Evolutionary conservation across 257 asterid species (phyloP).

Genomic region (Solanum okadae): DNA sequence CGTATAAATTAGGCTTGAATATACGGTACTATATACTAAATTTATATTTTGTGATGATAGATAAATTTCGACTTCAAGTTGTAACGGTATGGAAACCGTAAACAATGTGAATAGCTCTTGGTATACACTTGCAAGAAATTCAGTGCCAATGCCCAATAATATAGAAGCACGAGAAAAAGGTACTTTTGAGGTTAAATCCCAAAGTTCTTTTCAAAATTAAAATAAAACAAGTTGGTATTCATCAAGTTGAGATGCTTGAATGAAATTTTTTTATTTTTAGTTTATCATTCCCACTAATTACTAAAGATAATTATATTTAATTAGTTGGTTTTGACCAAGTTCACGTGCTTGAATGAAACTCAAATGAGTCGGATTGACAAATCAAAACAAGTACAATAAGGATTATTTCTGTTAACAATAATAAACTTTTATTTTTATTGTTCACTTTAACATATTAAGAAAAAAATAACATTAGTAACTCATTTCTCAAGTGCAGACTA

Average conservation of each 20-base stretch:
- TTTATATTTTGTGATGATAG: not conserved
- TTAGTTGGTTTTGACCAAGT: not conserved
- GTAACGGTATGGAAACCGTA: not conserved
- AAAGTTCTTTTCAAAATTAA: not conserved
- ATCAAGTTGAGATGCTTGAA: not conserved
- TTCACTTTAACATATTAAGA: not conserved
- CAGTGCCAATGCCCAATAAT: slow-evolving; percentile 16
- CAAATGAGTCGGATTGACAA: not conserved
- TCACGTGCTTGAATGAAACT: not conserved
- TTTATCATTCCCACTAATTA: not conserved
- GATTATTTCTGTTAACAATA: no score
- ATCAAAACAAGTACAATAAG: not conserved
- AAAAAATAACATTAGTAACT: not conserved
- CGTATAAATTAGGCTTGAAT: no score
- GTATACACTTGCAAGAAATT: slow-evolving; percentile 5
- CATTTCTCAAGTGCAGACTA: no score
- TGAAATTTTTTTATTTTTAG: no score
- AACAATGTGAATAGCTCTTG: not conserved
- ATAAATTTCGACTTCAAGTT: not conserved
- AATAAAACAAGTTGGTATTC: not conserved
- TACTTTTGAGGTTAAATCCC: slow-evolving; percentile 33
- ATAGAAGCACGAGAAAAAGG: slow-evolving; percentile 22
- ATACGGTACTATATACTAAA: no score
- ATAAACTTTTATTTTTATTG: not conserved
- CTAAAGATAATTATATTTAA: not conserved